Base-by-base conservation (phyloP, 257 asterid genomes). In the Euphrasia confusa region DNA sequence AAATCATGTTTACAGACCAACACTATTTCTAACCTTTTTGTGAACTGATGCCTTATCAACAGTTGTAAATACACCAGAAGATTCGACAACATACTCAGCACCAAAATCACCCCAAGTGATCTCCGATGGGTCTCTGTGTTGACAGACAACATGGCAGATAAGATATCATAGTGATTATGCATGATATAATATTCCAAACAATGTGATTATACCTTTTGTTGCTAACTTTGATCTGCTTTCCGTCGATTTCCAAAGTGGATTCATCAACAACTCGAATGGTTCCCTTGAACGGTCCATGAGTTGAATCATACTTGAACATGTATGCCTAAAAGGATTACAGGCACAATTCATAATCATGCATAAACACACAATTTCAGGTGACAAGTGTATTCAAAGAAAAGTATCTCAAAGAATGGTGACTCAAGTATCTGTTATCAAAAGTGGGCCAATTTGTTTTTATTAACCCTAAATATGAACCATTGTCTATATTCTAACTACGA, bases 91-190 rank as follows among this genome's bases (percentile, higher is more conserved):
- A 72, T 78, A 93, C 35, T 87, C 96, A 57, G 84, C 95, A 66
- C 97, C 99, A 72, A 56, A 75, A 71, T 87, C 95, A 76, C 97
- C 97, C 99, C 99, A 93, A 53, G 94, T 88, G 75, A 93, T 89
- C 47, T 89, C 96, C 54, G 94, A 79, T 14, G 99, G 99, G 68
- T 45, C 52, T 77, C 99, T 93, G 81, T 27, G 54, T 50, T 49
- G 18, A 58, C 35, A 60, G 59, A 60, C 58, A 77, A 74, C 52
- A 55, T 42, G 39, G 63, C 50, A 57, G 39, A 10, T 10, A 59
- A 28, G 17, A 18, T 27, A 45, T 33, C 21, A 72, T 2, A 52
- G 30, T 10, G 12, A 0, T 52, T 52, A 52, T 52, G 57, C 30
- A 52, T 5, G 39, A 4, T 6, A 33, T 6, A 33, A 30, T 30